Evolutionary conservation across 148 eudicot genomes (phyloP).

Genomic region (Mesembryanthemum crystallinum): DNA sequence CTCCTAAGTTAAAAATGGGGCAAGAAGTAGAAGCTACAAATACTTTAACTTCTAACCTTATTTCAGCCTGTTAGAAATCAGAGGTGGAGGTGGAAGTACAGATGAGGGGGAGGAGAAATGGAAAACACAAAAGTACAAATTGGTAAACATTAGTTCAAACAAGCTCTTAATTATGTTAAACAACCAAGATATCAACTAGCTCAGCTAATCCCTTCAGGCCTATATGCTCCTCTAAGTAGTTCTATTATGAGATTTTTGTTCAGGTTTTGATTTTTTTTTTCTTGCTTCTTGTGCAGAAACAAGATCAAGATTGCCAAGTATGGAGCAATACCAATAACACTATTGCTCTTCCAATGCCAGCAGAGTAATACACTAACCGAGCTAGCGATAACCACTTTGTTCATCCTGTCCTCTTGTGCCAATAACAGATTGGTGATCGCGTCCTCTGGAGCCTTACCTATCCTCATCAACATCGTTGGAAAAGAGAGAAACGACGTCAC

Average conservation of each 20-base stretch:
- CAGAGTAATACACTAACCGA: conserved; percentile 33
- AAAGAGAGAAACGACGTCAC: conserved; percentile 15
- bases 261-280: neutral
- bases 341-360: conserved; percentile 41
- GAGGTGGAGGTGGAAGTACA: too few relatives aligned
- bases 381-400: conserved; percentile 46
- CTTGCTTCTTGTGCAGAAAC: conserved; percentile 41
- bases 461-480: conserved; percentile 40
- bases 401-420: conserved; percentile 59
- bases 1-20: too few relatives aligned
- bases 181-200: too few relatives aligned
- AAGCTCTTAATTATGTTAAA: too few relatives aligned
- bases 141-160: too few relatives aligned
- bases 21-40: too few relatives aligned
- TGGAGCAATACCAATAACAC: conserved; percentile 43
- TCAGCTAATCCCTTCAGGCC: too few relatives aligned
- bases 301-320: conserved; percentile 54
- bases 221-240: too few relatives aligned
- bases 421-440: conserved; percentile 48
- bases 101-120: too few relatives aligned
- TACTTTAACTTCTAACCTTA: too few relatives aligned
- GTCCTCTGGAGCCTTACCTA: conserved; percentile 44
- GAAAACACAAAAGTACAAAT: too few relatives aligned
- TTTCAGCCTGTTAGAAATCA: too few relatives aligned
- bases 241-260: neutral